Evolutionary conservation across 2,329 filamentous ascomycete genomes (phyloP).

Genomic region (Botrytis medusae): DNA sequence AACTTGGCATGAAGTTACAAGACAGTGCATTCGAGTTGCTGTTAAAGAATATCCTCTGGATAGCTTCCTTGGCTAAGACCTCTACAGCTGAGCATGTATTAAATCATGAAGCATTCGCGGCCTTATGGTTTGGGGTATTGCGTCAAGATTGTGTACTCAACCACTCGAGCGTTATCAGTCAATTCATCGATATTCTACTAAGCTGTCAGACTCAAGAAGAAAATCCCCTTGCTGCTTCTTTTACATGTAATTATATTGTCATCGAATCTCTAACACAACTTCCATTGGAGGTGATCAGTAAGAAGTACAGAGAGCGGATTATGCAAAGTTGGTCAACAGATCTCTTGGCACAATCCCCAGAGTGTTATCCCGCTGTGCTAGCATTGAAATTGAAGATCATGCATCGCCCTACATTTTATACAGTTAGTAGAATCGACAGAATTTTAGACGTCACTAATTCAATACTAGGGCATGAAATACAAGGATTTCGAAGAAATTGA

Average conservation of each 20-base stretch:
- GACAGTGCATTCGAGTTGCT: conserved; percentile 26
- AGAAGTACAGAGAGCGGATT: conserved; percentile 47
- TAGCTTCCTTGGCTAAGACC: conserved; percentile 31
- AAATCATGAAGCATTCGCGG: conserved; percentile 29
- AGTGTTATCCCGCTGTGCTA: conserved; percentile 41
- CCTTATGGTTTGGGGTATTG: conserved; percentile 34
- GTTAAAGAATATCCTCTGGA: conserved; percentile 34
- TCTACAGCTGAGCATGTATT: background rate
- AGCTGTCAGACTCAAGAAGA: conserved; percentile 26
- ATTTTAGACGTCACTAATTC: background rate
- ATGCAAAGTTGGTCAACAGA: conserved; percentile 40
- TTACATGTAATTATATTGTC: conserved; percentile 32
- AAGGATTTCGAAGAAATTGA: conserved; percentile 41
- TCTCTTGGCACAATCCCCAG: conserved; percentile 18
- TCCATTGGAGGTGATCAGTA: conserved; percentile 44
- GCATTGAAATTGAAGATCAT: conserved; percentile 52
- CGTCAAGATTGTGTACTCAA: conserved; percentile 32
- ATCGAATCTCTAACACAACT: conserved; percentile 33
- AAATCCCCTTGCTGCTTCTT: conserved; percentile 28
- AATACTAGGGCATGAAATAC: conserved; percentile 41
- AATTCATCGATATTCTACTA: conserved; percentile 36
- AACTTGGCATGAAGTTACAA: conserved; percentile 28
- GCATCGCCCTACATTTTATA: conserved; percentile 52
- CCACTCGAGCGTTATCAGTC: conserved; percentile 31
- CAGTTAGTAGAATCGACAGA: conserved; percentile 27